Evolutionary conservation across 495 filamentous ascomycete genomes (phyloP), one percentile per base, ranked within the genome.

Genomic region (Xylaria bambusicola): DNA sequence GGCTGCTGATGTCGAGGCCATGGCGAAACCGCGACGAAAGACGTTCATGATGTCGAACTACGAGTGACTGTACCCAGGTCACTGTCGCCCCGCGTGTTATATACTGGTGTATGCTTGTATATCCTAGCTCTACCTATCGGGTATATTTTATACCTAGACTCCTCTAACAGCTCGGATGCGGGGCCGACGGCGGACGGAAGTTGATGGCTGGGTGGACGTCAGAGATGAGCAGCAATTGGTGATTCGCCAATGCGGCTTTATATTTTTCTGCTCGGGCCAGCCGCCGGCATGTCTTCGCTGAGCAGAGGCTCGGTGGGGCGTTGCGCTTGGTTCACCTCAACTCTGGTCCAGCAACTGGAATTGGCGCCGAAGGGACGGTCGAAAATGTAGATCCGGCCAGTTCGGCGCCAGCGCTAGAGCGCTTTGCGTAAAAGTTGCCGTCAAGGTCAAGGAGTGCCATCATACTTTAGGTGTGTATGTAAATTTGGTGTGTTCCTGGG

Each of bases 1-100:
- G 12, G 38, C 26, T 26, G 56, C 56, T 45, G 88, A 70, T 10
- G 84, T 82, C 52, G 85, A 76, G 80, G 84, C 82, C 50, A 80
- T 79, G 52, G 78, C 73, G 66, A 82, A 62, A 18, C 74, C 67
- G 66, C 77, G 72, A 53, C 73, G 71, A 53, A 80, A 66, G 46
- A 74, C 64, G 62, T 71, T 79, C 64, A 65, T 77, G 63, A 50
- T 64, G 60, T 50, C 42, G 18, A 53, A 52, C 24, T 42, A 41
- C 4, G 17, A 26, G 17, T 18, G 20, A 23, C 26, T 40, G 44
- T 15, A 18, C 31, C 18, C 48, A 13, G n/a, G 42, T n/a, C n/a
- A n/a, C 27, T 20, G 53, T 38, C 42, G 23, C 42, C 3, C 23
- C 10, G 26, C 15, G 24, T 44, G 20, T 42, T 42, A 50, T 58